Percentiles rank a stretch among this genome's conserved stretches.
Evolutionary conservation across 2,329 filamentous ascomycete species (phyloP).

Genomic region (Sporothrix euskadiensis): DNA sequence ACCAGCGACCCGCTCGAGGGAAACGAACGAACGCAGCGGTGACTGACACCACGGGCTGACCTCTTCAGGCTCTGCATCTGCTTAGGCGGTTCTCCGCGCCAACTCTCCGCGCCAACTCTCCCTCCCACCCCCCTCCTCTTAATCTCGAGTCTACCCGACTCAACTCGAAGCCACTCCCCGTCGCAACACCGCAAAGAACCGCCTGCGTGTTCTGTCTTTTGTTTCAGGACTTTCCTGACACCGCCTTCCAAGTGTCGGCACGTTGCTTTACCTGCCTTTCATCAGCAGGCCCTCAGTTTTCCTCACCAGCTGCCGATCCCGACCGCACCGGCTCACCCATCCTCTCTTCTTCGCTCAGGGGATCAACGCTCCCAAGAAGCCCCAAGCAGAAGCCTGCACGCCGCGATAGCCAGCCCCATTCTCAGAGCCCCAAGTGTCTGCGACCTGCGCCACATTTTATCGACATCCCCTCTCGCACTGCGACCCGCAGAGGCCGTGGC

Average conservation of each 20-base stretch:
- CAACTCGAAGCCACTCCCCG: background rate
- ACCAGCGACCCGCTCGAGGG: background rate
- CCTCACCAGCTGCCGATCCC: background rate
- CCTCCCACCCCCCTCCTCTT: background rate
- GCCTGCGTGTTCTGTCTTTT: background rate
- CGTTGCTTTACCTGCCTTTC: background rate
- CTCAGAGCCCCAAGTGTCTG: background rate
- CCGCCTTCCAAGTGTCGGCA: too few species aligned
- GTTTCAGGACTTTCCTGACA: background rate
- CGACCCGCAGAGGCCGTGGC: slow-evolving; percentile 7
- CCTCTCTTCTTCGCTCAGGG: background rate
- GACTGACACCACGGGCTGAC: background rate
- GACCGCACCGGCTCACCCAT: background rate
- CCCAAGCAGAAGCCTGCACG: background rate
- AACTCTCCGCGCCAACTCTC: background rate
- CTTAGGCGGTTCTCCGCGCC: background rate
- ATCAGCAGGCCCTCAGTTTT: background rate
- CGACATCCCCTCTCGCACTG: background rate
- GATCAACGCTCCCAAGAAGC: background rate
- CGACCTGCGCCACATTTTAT: background rate
- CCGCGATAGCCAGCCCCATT: background rate
- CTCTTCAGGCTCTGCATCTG: background rate
- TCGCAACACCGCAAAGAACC: background rate
- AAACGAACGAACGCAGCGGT: too few species aligned
- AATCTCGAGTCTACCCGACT: background rate